Evolutionary conservation across 2,329 filamentous ascomycete species (phyloP), one percentile per base, ranked within the genome.

Genomic region (Diaporthe aspalathi): DNA sequence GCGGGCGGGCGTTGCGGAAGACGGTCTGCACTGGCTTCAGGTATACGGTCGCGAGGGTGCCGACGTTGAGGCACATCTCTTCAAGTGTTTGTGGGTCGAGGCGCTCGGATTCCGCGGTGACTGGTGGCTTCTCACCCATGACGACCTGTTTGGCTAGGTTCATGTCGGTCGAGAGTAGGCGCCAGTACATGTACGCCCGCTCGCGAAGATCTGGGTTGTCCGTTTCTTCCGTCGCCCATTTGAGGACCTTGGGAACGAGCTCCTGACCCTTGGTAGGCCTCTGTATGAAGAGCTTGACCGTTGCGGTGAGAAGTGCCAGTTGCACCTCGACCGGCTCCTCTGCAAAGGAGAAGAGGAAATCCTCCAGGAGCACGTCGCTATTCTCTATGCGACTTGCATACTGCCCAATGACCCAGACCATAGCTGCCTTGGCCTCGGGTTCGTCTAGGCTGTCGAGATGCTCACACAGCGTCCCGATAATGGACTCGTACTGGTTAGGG

Each of bases 371-470:
- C 0, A 92, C 93, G 76, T 98, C 96, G 20, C 94, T 96, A 81
- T 99, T 98, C 80, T 99, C 96, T 76, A 99, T 99, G 54, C 96
- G 92, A 79, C 97, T 94, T 12, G 96, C 96, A 78, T 99, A 99
- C 80, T 99, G 94, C 2, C 96, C 96, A 79, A 99, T 99, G 45
- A 99, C 96, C 96, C 96, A 99, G 54, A 99, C 96, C 91, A 99
- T 97, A 71, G 96, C 96, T 1, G 96, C 95, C 81, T 99, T 99
- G 56, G 96, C 96, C 82, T 99, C 96, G 2, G 96, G 95, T 80
- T 99, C 96, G 80, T 99, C 96, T 62, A 99, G 85, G 5, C 95
- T 97, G 82, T 99, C 96, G 29, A 99, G 89, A 77, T 99, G 95
- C 80, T 98, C 94, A 83, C 97, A 98, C 0, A 99, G 87, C 1